Conservation (phyloP, 805 yeast species). For the Candida coleopterorum region DNA sequence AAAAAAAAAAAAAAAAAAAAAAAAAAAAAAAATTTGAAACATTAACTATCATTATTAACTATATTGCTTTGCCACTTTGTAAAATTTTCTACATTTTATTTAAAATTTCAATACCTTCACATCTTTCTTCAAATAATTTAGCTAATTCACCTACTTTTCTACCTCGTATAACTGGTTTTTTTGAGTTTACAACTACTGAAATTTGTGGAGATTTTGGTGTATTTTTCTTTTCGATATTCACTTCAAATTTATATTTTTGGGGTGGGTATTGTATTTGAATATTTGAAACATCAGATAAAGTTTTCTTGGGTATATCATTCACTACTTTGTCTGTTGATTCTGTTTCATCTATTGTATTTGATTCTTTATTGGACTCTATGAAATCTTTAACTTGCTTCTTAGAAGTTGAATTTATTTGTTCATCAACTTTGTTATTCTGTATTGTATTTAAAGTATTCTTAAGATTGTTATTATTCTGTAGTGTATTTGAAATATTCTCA, state of each 20-base stretch:
- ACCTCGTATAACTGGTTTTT: slow-evolving; percentile 45
- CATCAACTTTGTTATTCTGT: background rate
- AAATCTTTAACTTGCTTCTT: no score
- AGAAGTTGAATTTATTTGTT: background rate
- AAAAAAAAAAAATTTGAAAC: no score
- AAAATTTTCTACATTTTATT: slow-evolving; percentile 19
- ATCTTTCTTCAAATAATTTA: slow-evolving; percentile 57
- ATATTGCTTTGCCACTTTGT: no score
- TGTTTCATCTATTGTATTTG: background rate
- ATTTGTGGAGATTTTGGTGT: background rate
- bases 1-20: no score
- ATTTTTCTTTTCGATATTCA: slow-evolving; percentile 1
- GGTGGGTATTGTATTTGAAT: slow-evolving; percentile 33
- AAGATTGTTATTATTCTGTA: background rate
- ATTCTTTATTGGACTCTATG: background rate
- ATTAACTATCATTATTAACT: no score
- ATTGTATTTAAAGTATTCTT: background rate
- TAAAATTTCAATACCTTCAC: slow-evolving; percentile 35
- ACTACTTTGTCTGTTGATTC: background rate
- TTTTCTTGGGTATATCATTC: background rate
- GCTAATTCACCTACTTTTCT: slow-evolving; percentile 61
- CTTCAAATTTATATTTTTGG: slow-evolving; percentile 28
- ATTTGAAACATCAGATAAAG: slow-evolving; percentile 18
- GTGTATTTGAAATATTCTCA: no score
- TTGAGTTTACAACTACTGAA: slow-evolving; percentile 7